Percentiles rank a stretch among this genome's conserved stretches.
These are phyloP conservation scores for Quercus mongolica DNA, from an alignment of 306 rosid genomes.

Conservation along the genomic window DNA sequence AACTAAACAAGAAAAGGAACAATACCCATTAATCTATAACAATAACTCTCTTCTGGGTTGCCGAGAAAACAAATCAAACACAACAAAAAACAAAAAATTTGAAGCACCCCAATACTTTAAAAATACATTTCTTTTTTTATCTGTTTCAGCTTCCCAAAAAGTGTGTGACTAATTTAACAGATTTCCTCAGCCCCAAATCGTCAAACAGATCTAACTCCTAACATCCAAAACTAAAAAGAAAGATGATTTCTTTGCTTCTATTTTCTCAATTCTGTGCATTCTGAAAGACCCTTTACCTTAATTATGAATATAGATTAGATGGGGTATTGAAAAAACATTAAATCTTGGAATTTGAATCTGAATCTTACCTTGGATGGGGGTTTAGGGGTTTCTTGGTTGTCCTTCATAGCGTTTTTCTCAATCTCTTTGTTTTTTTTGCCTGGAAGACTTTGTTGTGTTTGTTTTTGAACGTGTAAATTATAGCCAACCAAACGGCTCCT, in stretches of 20 bases:
- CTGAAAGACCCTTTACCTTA: background rate
- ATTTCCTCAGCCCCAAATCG: background rate
- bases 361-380: slow-evolving; percentile 24
- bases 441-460: background rate
- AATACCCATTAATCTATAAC: background rate
- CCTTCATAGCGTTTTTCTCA: slow-evolving; percentile 7
- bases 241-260: background rate
- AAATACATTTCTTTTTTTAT: background rate
- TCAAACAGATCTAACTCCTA: background rate
- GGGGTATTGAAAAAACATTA: background rate
- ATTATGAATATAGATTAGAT: background rate
- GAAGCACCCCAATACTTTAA: too few relatives aligned
- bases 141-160: background rate
- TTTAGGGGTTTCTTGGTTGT: slow-evolving; percentile 9
- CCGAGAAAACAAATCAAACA: background rate
- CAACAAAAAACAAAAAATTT: background rate
- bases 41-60: background rate
- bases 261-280: background rate
- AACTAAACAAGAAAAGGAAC: background rate
- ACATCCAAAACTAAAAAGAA: background rate
- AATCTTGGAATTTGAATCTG: too few relatives aligned
- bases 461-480: too few relatives aligned
- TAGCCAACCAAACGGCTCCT: background rate
- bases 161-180: background rate
- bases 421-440: background rate